Percentiles rank a stretch among this genome's conserved stretches.
Evolutionary conservation across 129 eudicot genomes (phyloP).

Genomic region (Flaveria sonorensis): DNA sequence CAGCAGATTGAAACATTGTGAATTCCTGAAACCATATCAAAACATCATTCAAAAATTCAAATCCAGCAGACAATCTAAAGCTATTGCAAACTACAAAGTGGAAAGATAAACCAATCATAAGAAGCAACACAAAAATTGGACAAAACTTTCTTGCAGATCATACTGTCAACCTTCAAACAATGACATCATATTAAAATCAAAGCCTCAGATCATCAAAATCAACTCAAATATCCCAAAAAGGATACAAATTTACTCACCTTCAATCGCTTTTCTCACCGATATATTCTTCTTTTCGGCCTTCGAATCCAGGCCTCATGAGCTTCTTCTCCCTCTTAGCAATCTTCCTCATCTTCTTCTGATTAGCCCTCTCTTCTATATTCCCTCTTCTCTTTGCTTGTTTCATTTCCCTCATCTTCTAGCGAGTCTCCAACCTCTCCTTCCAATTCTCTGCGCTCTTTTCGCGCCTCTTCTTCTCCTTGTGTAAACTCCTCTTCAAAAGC

Average conservation of each 20-base stretch:
- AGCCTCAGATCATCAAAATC: slow-evolving; percentile 17
- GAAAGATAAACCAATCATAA: not conserved
- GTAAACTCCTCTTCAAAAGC: no score
- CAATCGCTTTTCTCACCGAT: slow-evolving; percentile 44
- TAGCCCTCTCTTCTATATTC: slow-evolving; percentile 68
- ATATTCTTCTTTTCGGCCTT: slow-evolving; percentile 82
- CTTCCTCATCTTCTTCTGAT: slow-evolving; percentile 78
- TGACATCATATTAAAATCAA: not conserved
- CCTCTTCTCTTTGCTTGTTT: slow-evolving; percentile 81
- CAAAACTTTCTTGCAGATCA: not conserved
- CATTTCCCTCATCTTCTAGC: no score
- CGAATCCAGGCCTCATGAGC: slow-evolving; percentile 96
- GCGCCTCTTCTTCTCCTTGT: no score
- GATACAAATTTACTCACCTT: slow-evolving; percentile 19
- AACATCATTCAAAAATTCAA: no score
- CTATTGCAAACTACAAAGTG: not conserved
- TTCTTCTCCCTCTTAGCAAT: slow-evolving; percentile 98
- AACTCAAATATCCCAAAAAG: slow-evolving; percentile 9
- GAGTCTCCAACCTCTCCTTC: no score
- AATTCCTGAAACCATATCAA: not conserved
- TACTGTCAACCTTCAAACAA: slow-evolving; percentile 14
- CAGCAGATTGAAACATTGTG: not conserved
- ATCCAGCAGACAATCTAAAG: not conserved
- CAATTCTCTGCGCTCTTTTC: no score
- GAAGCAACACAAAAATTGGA: not conserved